phyloP scores from a whole-genome alignment of 768 basidiomycete species.

The Pleurotus ostreatus region DNA sequence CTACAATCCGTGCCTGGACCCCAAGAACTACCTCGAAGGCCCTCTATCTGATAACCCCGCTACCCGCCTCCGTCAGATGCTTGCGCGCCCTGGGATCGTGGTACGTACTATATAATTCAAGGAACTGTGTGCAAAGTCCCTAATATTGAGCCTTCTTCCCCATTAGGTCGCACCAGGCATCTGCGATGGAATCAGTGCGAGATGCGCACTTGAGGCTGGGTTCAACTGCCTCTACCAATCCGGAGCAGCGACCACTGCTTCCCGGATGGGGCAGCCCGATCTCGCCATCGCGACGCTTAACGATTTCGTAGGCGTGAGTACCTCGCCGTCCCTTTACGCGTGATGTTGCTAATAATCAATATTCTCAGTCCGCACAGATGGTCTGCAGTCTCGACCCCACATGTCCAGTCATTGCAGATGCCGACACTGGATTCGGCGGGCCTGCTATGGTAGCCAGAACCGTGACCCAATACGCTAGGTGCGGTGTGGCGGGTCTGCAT shows the following conservation, averaged over 20 bases:
- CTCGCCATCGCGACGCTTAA: conserved; percentile 75
- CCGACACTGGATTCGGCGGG: conserved; percentile 79
- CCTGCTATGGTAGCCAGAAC: conserved; percentile 74
- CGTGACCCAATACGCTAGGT: conserved; percentile 60
- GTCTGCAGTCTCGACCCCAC: conserved; percentile 62
- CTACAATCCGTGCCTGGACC: conserved; percentile 66
- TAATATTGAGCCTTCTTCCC: neutral
- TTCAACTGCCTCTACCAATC: conserved; percentile 78
- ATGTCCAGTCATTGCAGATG: conserved; percentile 75
- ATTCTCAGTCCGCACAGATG: conserved; percentile 56
- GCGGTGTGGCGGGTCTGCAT: conserved; percentile 72
- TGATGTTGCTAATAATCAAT: neutral
- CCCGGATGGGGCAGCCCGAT: conserved; percentile 71
- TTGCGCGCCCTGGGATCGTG: conserved; percentile 70
- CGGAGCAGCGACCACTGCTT: conserved; percentile 78
- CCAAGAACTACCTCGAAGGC: conserved; percentile 64
- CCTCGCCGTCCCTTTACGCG: neutral
- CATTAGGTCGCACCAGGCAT: conserved; percentile 68
- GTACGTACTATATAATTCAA: conserved; percentile 33
- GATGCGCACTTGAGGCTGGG: conserved; percentile 76
- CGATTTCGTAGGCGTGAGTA: conserved; percentile 59
- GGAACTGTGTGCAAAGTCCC: neutral
- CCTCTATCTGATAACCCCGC: conserved; percentile 66
- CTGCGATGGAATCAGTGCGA: conserved; percentile 76
- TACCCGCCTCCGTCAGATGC: conserved; percentile 67